Percentiles rank a stretch among this genome's conserved stretches.
Conservation (phyloP, 345 rosid genomes). For the Cardamine resedifolia region DNA sequence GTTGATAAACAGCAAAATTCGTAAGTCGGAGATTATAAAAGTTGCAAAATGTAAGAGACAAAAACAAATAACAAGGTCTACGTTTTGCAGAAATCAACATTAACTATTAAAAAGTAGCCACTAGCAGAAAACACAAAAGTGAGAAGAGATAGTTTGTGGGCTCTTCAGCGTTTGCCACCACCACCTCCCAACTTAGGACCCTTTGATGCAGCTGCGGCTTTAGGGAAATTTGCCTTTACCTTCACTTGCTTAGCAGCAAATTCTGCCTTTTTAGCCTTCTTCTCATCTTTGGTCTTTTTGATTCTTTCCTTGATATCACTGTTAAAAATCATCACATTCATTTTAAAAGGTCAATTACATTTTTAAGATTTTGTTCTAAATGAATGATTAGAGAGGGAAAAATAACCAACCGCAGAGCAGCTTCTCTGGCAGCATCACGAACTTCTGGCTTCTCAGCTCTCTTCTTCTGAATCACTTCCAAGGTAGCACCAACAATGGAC, state of each 20-base stretch:
- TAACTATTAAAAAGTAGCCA: conserved; percentile 22
- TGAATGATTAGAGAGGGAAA: background rate
- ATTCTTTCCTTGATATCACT: conserved; percentile 47
- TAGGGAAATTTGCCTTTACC: conserved; percentile 34
- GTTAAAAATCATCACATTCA: conserved; percentile 19
- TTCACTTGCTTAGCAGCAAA: conserved; percentile 38
- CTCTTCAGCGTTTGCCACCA: conserved; percentile 43
- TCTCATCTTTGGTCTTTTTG: conserved; percentile 43
- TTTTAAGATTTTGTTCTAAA: background rate
- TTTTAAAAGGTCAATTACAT: background rate
- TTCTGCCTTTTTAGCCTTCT: conserved; percentile 43
- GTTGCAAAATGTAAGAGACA: conserved; percentile 13
- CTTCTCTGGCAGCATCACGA: conserved; percentile 77
- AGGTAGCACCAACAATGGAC: conserved; percentile 76
- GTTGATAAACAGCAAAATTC: conserved; percentile 17
- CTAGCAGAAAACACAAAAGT: conserved; percentile 17
- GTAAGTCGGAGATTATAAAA: conserved; percentile 19
- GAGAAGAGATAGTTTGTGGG: background rate
- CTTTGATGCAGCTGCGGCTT: conserved; percentile 38
- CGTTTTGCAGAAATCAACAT: conserved; percentile 27
- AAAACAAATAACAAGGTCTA: conserved; percentile 22
- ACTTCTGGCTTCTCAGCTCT: conserved; percentile 86
- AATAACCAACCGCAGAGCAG: conserved; percentile 59
- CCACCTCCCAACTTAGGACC: conserved; percentile 45
- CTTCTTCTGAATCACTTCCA: conserved; percentile 75